Evolutionary conservation across 805 yeast species (phyloP), one percentile per base, ranked within the genome.

Genomic region (Yamadazyma takamatsuzukensis): DNA sequence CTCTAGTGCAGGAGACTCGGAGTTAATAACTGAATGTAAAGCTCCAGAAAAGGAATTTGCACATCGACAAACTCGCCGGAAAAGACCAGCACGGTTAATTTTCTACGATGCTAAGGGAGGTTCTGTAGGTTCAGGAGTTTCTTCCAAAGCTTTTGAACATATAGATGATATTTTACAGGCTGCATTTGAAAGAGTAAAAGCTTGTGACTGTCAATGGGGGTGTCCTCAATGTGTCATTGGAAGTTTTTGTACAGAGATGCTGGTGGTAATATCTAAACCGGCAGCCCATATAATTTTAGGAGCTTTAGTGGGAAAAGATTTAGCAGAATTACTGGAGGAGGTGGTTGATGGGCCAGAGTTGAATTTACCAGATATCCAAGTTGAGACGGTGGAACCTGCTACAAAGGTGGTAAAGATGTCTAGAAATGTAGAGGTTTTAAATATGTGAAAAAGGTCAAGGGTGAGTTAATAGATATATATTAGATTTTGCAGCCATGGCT

Each of bases 11-110:
- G 67, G 65, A 0, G 64, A 60, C 25, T 44, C 66, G 2, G 98
- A 93, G 46, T 70, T 93, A 10, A 75, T 74, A 27, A 86, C 97
- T 0, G 99, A 93, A 56, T 93, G 99, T 57, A 93, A 93, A 49
- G 97, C 97, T 0, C 97, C 98, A 0, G 95, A 88, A 44, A 93
- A 93, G 48, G 99, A 93, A 52, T 85, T 90, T 67, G 85, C 96
- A 1, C 70, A 72, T 30, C 59, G 87, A 18, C 83, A 83, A 49
- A 72, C 90, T 0, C 56, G 59, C 12, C 63, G 98, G 25, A 75
- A 73, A 36, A 62, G 99, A 25, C 97, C 97, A 0, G 95, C 95
- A 0, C 64, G 98, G 33, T 61, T 93, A 30, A 77, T 89, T 1
- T 83, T 93, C 45, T 79, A 78, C 50, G 97, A 93, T 54, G 71